Conservation (phyloP, 257 asterid genomes). For the Schizonepeta tenuifolia region DNA sequence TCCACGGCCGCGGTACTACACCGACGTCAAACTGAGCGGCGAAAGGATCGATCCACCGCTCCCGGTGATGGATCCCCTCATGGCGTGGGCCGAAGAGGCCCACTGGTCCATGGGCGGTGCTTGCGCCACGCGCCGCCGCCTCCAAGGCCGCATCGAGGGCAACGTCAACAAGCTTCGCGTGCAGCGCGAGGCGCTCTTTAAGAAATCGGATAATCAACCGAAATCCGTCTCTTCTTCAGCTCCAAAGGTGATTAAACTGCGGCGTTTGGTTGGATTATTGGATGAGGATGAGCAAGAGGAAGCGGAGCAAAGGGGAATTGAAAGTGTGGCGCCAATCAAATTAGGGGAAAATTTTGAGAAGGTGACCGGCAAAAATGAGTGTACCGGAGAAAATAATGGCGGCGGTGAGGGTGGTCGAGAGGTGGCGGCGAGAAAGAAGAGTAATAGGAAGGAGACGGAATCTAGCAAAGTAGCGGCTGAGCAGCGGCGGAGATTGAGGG, state of each 20-base stretch:
- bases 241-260: constrained; percentile 64
- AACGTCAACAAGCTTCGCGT: constrained; percentile 64
- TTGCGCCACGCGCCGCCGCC: constrained; percentile 69
- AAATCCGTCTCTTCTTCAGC: constrained; percentile 55
- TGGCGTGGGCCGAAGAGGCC: constrained; percentile 87
- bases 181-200: constrained; percentile 47
- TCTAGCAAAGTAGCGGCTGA: constrained; percentile 33
- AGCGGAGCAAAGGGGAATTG: neutral
- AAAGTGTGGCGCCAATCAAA: constrained; percentile 58
- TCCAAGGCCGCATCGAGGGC: constrained; percentile 94
- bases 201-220: constrained; percentile 31
- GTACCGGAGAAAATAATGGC: neutral
- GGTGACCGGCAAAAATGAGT: constrained; percentile 53
- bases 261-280: constrained; percentile 49
- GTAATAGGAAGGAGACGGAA: constrained; percentile 30
- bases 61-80: constrained; percentile 65
- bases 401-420: constrained; percentile 1
- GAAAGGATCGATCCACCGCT: constrained; percentile 77
- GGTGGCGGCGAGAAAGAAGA: constrained; percentile 39
- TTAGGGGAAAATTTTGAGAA: constrained; percentile 68
- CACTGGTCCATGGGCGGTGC: constrained; percentile 99
- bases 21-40: constrained; percentile 57
- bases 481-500: constrained; percentile 28
- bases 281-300: constrained; percentile 47
- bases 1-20: constrained; percentile 81